Percentiles rank a stretch among this genome's conserved stretches.
Evolutionary conservation across 2,329 filamentous ascomycete species (phyloP).

Genomic region (Fusarium algeriense): DNA sequence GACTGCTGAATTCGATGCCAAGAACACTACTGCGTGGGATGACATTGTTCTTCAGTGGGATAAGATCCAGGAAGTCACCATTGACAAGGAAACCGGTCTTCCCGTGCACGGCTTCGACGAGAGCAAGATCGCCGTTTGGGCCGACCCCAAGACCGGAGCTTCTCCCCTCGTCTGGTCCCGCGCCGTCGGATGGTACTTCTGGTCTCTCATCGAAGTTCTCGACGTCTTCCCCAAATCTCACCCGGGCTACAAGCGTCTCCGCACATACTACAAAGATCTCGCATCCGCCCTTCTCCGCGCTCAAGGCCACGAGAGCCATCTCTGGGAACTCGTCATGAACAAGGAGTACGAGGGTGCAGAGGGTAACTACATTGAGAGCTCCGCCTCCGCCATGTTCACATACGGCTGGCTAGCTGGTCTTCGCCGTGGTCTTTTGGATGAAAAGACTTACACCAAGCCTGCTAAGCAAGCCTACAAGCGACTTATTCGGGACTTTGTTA

Average conservation of each 20-base stretch:
- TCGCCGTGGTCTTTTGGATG: constrained; percentile 46
- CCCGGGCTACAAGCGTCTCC: constrained; percentile 52
- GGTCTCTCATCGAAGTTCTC: constrained; percentile 64
- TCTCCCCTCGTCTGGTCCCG: constrained; percentile 67
- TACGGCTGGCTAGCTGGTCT: constrained; percentile 63
- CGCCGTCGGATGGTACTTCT: constrained; percentile 66
- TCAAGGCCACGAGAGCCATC: constrained; percentile 59
- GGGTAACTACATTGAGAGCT: constrained; percentile 72
- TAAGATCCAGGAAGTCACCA: constrained; percentile 58
- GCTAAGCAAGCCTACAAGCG: constrained; percentile 49
- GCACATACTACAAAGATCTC: constrained; percentile 50
- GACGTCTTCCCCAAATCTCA: constrained; percentile 58
- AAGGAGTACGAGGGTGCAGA: constrained; percentile 58
- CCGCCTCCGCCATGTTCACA: constrained; percentile 69
- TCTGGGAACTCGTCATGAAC: constrained; percentile 71
- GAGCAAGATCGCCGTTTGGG: constrained; percentile 62
- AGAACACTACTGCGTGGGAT: constrained; percentile 57
- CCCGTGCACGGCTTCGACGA: constrained; percentile 68
- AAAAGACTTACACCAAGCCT: constrained; percentile 31
- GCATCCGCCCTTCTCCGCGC: constrained; percentile 47
- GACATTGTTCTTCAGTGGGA: constrained; percentile 61
- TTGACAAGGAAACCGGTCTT: constrained; percentile 54
- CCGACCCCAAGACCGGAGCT: constrained; percentile 61
- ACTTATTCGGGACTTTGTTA: constrained; percentile 60
- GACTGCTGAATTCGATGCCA: constrained; percentile 53